Evolutionary conservation across 805 yeast species (phyloP).

Genomic region (Barnettozyma pratensis): DNA sequence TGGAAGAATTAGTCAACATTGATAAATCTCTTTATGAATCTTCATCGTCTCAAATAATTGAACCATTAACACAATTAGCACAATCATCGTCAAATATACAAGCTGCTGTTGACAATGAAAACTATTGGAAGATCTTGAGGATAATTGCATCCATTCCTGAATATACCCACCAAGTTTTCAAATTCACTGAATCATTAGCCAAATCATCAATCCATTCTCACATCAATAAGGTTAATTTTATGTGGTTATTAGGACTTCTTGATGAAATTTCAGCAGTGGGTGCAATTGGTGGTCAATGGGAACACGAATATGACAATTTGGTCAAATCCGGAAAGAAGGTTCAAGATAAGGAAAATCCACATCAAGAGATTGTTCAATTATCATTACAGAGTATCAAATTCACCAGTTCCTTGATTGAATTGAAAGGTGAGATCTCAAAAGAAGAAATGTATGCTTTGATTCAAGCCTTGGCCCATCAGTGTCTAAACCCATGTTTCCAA

Average conservation of each 20-base stretch:
- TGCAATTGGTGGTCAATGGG: constrained; percentile 73
- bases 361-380: constrained; percentile 48
- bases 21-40: constrained; percentile 15
- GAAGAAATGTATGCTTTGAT: constrained; percentile 50
- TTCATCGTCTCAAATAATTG: constrained; percentile 15
- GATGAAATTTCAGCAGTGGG: constrained; percentile 82
- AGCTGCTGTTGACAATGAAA: constrained; percentile 43
- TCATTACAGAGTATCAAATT: constrained; percentile 59
- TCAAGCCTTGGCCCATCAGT: constrained; percentile 84
- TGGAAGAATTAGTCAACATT: constrained; percentile 11
- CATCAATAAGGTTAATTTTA: constrained; percentile 46
- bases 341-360: constrained; percentile 39
- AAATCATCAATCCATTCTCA: constrained; percentile 7
- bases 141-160: constrained; percentile 40
- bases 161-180: constrained; percentile 39
- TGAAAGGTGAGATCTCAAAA: constrained; percentile 27
- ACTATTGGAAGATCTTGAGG: constrained; percentile 53
- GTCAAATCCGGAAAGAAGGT: constrained; percentile 39
- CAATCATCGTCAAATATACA: not conserved
- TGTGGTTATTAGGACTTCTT: constrained; percentile 61
- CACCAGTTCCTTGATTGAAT: constrained; percentile 46
- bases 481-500: constrained; percentile 82
- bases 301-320: constrained; percentile 50
- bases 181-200: constrained; percentile 40
- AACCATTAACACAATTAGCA: constrained; percentile 12